Conservation (phyloP, 805 yeast species). For the Wickerhamomyces silvicola region DNA sequence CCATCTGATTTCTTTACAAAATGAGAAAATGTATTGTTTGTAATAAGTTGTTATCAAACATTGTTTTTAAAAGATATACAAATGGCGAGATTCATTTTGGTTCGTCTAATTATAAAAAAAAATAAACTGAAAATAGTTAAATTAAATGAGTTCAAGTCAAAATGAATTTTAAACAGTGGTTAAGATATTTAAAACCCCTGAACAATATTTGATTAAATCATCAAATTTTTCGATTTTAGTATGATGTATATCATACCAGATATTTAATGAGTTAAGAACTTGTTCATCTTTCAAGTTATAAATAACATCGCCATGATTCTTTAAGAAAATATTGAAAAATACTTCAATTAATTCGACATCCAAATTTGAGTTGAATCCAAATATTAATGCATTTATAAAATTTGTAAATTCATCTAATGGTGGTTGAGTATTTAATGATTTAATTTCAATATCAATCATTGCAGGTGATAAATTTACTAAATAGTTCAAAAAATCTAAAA, state of each 20-base stretch:
- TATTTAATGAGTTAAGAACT: slow-evolving; percentile 39
- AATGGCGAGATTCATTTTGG: slow-evolving; percentile 16
- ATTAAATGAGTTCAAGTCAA: slow-evolving; percentile 9
- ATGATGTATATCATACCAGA: slow-evolving; percentile 41
- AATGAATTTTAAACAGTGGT: background rate
- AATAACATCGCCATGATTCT: slow-evolving; percentile 78
- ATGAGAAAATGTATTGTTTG: slow-evolving; percentile 49
- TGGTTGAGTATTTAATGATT: slow-evolving; percentile 61
- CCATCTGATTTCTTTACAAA: background rate
- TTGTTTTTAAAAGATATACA: slow-evolving; percentile 35
- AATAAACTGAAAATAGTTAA: slow-evolving; percentile 11
- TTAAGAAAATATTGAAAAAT: slow-evolving; percentile 65
- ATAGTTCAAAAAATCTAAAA: slow-evolving; percentile 43
- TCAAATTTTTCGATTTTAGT: slow-evolving; percentile 47
- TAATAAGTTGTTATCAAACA: slow-evolving; percentile 45
- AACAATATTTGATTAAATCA: slow-evolving; percentile 66
- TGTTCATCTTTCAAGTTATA: slow-evolving; percentile 31
- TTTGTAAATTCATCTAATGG: slow-evolving; percentile 61
- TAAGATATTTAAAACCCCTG: slow-evolving; percentile 45
- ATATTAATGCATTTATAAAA: slow-evolving; percentile 62
- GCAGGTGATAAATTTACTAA: slow-evolving; percentile 67
- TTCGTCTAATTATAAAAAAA: slow-evolving; percentile 7
- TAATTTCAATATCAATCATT: slow-evolving; percentile 75
- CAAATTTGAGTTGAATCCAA: slow-evolving; percentile 47
- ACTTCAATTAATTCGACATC: slow-evolving; percentile 81